These are phyloP conservation scores for Nicotiana undulata DNA, from an alignment of 257 asterid genomes.

Conservation along the genomic window DNA sequence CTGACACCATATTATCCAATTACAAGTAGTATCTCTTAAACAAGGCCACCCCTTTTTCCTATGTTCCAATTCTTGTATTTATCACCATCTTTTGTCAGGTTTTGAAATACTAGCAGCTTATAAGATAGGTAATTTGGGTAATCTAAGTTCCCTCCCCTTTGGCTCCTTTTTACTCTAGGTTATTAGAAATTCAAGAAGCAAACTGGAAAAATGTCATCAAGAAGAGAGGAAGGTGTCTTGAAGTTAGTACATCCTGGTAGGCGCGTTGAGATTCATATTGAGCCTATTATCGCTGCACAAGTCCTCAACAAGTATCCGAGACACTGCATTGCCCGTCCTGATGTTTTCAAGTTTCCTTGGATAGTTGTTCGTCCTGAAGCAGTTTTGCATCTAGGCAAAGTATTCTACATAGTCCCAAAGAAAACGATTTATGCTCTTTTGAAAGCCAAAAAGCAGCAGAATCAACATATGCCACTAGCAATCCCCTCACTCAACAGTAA, in stretches of 20 bases:
- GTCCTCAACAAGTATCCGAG: constrained; percentile 45
- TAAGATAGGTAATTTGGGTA: background rate
- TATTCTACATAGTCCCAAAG: constrained; percentile 30
- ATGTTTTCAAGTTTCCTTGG: constrained; percentile 55
- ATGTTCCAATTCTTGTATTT: background rate
- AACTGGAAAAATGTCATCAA: constrained; percentile 24
- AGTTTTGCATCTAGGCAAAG: constrained; percentile 28
- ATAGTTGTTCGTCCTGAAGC: constrained; percentile 57
- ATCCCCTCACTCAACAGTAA: background rate
- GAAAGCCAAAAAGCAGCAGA: constrained; percentile 8
- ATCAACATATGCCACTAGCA: background rate
- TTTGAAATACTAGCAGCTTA: background rate
- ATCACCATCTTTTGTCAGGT: constrained; percentile 7
- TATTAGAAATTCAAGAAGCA: background rate
- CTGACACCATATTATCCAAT: constrained; percentile 5
- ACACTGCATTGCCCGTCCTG: constrained; percentile 64
- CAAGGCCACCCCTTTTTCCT: background rate
- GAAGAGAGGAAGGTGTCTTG: constrained; percentile 27
- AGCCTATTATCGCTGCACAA: constrained; percentile 46
- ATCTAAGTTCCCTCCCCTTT: constrained; percentile 7
- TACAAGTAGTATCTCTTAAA: background rate
- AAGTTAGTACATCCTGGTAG: constrained; percentile 50
- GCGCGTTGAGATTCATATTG: constrained; percentile 26
- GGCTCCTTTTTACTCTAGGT: background rate
- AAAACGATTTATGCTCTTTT: constrained; percentile 21